Conservation (phyloP, 228 moss, liverwort and hornwort genomes). For the Sphagnum magellanicum region DNA sequence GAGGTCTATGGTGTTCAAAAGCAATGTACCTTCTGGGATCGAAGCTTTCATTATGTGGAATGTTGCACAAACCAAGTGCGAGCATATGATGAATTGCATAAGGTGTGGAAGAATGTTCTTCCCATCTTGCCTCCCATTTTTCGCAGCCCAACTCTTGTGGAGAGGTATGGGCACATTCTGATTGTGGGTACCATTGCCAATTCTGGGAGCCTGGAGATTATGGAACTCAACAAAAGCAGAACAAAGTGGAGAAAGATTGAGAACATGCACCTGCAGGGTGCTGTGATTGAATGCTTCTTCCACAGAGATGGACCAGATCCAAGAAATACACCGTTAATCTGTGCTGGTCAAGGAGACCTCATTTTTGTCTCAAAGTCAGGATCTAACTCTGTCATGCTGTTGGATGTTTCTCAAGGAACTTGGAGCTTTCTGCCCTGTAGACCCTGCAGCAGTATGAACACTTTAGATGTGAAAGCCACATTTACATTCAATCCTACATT, state of each 20-base stretch:
- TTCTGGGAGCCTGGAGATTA: conserved; percentile 22
- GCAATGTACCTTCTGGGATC: conserved; percentile 46
- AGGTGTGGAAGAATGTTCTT: conserved; percentile 32
- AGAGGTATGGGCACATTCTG: conserved; percentile 19
- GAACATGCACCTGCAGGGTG: conserved; percentile 7
- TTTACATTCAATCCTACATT: conserved; percentile 37
- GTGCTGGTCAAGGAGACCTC: conserved; percentile 23
- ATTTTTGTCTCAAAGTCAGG: conserved; percentile 32
- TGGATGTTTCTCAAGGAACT: conserved; percentile 18
- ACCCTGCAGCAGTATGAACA: conserved; percentile 7
- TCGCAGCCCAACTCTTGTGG: conserved; percentile 35
- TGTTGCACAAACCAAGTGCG: conserved; percentile 38
- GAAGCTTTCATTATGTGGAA: conserved; percentile 41
- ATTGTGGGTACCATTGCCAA: conserved; percentile 34
- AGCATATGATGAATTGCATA: conserved; percentile 25
- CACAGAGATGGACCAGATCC: conserved; percentile 27
- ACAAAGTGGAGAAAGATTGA: conserved; percentile 32
- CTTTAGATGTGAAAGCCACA: conserved; percentile 18
- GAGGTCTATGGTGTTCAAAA: conserved; percentile 42
- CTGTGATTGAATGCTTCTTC: conserved; percentile 26
- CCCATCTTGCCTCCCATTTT: conserved; percentile 33
- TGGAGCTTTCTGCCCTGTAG: conserved; percentile 30
- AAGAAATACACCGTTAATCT: conserved; percentile 36
- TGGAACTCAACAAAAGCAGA: conserved; percentile 26
- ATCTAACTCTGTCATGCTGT: conserved; percentile 15